Evolutionary conservation across 306 rosid genomes (phyloP), one percentile per base, ranked within the genome.

Genomic region (Rosa persica): DNA sequence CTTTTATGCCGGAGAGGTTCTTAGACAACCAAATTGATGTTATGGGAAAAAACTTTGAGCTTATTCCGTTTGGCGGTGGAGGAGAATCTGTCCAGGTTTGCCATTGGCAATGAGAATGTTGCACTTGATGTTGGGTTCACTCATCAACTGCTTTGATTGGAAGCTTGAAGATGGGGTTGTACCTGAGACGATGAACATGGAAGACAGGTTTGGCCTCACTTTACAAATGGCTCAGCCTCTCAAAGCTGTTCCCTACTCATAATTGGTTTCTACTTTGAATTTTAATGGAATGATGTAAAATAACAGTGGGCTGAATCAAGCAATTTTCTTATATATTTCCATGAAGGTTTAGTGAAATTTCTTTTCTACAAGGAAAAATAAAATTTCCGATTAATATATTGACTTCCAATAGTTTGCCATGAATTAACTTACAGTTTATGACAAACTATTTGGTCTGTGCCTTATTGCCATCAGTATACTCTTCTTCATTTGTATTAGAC

Each of bases 61-160:
- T 89, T 2, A 17, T 70, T 30, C 88, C 90, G 0, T 89, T 89
- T 49, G 86, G 88, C 1, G 70, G 76, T 5, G 88, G 86, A 40
- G 88, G 15, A 69, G 88, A 54, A 86, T 76, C 17, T 89, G 90
- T n/a, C 87, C 87, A 8, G 92, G 90, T 5, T 65, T 75, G 58
- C 81, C 74, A 6, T 51, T 87, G 81, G 90, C 86, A 0, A 64
- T 19, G 43, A 44, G 87, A n/a, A 84, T 86, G 81, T 8, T 86
- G 74, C 81, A 78, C 60, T 43, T 83, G 86, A 76, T 79, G 51
- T 58, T 89, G 74, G 88, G 90, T 22, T 84, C 87, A 0, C 71
- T 85, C 8, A 17, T 89, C 5, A 82, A 84, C 67, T 69, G 48
- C 2, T 89, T 82, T n/a, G 77, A 81, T 74, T 86, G 89, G 85